phyloP scores from a whole-genome alignment of 768 basidiomycete species.

The Termitomyces sp. region DNA sequence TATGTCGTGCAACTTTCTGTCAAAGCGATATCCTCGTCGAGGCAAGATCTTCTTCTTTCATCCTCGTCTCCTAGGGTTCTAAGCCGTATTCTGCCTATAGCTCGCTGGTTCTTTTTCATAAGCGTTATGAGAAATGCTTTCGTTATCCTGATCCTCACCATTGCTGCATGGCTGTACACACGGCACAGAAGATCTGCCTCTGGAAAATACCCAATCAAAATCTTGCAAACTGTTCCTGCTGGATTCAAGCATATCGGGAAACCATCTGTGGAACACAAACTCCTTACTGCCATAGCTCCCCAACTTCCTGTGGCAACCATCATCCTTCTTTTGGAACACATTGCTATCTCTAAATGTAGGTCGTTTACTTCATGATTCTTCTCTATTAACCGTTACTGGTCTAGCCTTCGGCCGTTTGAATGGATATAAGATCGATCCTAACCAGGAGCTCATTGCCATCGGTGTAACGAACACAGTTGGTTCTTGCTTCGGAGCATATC shows the following conservation, averaged over 20 bases:
- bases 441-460: slow-evolving; percentile 94
- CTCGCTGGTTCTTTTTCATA: slow-evolving; percentile 71
- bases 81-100: slow-evolving; percentile 25
- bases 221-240: slow-evolving; percentile 77
- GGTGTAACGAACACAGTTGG: slow-evolving; percentile 95
- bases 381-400: neutral
- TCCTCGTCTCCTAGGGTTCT: neutral
- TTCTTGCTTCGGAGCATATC: slow-evolving; percentile 86
- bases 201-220: slow-evolving; percentile 79
- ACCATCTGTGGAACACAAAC: slow-evolving; percentile 31
- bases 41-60: slow-evolving; percentile 29
- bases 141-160: slow-evolving; percentile 80
- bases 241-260: slow-evolving; percentile 64
- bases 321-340: slow-evolving; percentile 90
- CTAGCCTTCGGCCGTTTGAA: slow-evolving; percentile 91
- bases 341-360: slow-evolving; percentile 89
- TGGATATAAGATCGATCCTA: slow-evolving; percentile 89
- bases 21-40: slow-evolving; percentile 55
- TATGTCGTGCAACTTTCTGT: slow-evolving; percentile 41
- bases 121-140: slow-evolving; percentile 79
- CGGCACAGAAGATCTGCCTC: slow-evolving; percentile 49
- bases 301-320: slow-evolving; percentile 84
- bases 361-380: neutral
- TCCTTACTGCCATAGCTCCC: slow-evolving; percentile 64
- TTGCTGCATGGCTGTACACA: slow-evolving; percentile 84